These are phyloP conservation scores for Cadophora luteo-olivacea DNA, from an alignment of 2,329 filamentous ascomycete genomes.

Conservation along the genomic window DNA sequence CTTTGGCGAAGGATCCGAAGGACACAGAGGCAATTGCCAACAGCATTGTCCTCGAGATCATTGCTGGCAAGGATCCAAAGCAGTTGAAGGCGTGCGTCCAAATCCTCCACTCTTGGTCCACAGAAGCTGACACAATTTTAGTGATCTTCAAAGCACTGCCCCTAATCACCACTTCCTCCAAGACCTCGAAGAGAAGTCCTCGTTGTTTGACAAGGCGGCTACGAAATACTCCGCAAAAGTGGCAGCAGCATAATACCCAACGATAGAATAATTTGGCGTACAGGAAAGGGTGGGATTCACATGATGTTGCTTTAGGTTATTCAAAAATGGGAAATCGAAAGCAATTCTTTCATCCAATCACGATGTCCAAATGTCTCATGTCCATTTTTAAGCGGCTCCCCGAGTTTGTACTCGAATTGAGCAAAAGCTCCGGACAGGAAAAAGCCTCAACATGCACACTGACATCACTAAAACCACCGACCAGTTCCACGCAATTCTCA, in stretches of 20 bases:
- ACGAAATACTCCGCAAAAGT: slow-evolving; percentile 89
- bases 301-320: slow-evolving; percentile 29
- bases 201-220: slow-evolving; percentile 85
- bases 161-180: slow-evolving; percentile 73
- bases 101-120: not conserved
- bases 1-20: slow-evolving; percentile 73
- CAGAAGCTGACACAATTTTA: slow-evolving; percentile 41
- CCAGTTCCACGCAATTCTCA: not conserved
- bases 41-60: slow-evolving; percentile 76
- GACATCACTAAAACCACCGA: slow-evolving; percentile 35
- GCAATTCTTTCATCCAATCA: slow-evolving; percentile 14
- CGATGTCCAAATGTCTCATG: slow-evolving; percentile 3
- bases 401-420: slow-evolving; percentile 22
- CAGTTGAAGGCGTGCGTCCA: slow-evolving; percentile 66
- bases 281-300: slow-evolving; percentile 26
- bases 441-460: slow-evolving; percentile 33
- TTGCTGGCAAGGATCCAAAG: slow-evolving; percentile 74
- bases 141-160: slow-evolving; percentile 62
- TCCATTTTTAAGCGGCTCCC: slow-evolving; percentile 18
- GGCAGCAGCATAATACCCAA: slow-evolving; percentile 38
- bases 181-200: slow-evolving; percentile 84
- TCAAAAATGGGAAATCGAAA: slow-evolving; percentile 33
- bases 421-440: slow-evolving; percentile 29
- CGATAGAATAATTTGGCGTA: slow-evolving; percentile 36
- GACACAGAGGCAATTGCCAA: slow-evolving; percentile 83